Percentiles rank a stretch among this genome's conserved stretches.
These are phyloP conservation scores for Ophiosphaerella narmari DNA, from an alignment of 2,329 filamentous ascomycete genomes.

Conservation along the genomic window DNA sequence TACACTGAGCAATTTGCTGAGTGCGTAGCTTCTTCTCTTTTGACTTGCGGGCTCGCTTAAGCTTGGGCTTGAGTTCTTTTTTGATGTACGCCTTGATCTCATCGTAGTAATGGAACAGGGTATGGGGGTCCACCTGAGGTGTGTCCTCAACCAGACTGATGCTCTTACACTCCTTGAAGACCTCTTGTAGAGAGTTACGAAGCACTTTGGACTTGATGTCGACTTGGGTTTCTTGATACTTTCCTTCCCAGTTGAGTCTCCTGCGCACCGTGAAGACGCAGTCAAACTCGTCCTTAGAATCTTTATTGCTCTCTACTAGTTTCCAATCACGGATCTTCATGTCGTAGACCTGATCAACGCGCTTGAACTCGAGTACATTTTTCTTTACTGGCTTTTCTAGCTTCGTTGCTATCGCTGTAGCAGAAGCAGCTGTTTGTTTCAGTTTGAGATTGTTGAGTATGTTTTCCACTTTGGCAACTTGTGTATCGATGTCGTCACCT, in stretches of 20 bases:
- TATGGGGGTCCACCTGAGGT: slow-evolving; percentile 62
- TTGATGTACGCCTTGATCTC: slow-evolving; percentile 67
- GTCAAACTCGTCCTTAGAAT: slow-evolving; percentile 72
- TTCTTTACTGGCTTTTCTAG: slow-evolving; percentile 35
- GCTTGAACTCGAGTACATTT: slow-evolving; percentile 65
- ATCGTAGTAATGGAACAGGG: slow-evolving; percentile 68
- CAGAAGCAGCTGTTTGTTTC: slow-evolving; percentile 18
- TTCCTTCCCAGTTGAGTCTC: slow-evolving; percentile 83
- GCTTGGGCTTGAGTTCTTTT: slow-evolving; percentile 66
- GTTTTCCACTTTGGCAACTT: slow-evolving; percentile 17
- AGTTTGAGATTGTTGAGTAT: slow-evolving; percentile 19
- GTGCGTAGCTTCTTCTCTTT: slow-evolving; percentile 64
- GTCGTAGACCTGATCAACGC: slow-evolving; percentile 67
- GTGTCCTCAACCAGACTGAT: slow-evolving; percentile 80
- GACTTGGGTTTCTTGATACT: slow-evolving; percentile 73
- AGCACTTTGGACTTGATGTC: slow-evolving; percentile 85
- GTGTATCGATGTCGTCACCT: slow-evolving; percentile 16
- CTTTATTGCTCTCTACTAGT: slow-evolving; percentile 68
- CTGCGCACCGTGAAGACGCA: slow-evolving; percentile 80
- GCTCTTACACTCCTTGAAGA: slow-evolving; percentile 78
- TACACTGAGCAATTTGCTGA: slow-evolving; percentile 67
- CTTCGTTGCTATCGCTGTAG: slow-evolving; percentile 12
- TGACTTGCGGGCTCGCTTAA: slow-evolving; percentile 63
- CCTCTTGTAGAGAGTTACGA: slow-evolving; percentile 69
- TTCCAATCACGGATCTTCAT: slow-evolving; percentile 60